phyloP scores from a whole-genome alignment of 805 yeast genomes.

The Candida verbasci region DNA sequence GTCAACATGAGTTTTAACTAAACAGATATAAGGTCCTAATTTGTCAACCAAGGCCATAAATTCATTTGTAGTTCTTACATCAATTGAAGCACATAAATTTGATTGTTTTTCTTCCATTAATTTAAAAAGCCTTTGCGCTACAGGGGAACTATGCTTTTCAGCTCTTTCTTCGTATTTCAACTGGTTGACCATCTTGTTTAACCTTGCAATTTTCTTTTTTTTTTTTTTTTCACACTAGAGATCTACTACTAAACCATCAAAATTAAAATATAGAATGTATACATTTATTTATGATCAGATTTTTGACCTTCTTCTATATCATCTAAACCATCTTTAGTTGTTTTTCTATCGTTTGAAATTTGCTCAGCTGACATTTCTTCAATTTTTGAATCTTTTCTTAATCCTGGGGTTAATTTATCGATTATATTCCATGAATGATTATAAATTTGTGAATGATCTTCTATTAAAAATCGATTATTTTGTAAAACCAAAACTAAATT shows the following conservation, averaged over 20 bases:
- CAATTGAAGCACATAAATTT: constrained; percentile 92
- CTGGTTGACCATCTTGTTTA: constrained; percentile 16
- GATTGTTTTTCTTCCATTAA: constrained; percentile 79
- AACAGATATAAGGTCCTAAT: constrained; percentile 87
- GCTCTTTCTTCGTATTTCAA: constrained; percentile 67
- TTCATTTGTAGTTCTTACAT: constrained; percentile 77
- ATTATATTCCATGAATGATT: constrained; percentile 28
- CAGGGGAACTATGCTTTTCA: constrained; percentile 62
- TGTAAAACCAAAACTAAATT: constrained; percentile 39
- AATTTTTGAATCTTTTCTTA: constrained; percentile 16
- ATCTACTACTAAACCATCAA: no score
- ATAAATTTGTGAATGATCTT: constrained; percentile 25
- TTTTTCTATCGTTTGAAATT: no score
- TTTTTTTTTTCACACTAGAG: neutral
- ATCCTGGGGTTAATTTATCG: constrained; percentile 23
- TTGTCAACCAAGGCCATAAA: constrained; percentile 67
- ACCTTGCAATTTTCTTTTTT: constrained; percentile 1
- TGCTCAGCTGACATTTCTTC: neutral
- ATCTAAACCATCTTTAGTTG: neutral
- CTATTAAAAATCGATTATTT: constrained; percentile 18
- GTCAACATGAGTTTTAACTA: constrained; percentile 93
- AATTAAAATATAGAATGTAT: no score
- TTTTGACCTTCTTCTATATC: neutral
- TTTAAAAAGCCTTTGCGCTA: constrained; percentile 68
- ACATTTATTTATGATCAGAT: no score